Evolutionary conservation across 805 yeast genomes (phyloP).

Genomic region (Debaryomyces prosopidis): DNA sequence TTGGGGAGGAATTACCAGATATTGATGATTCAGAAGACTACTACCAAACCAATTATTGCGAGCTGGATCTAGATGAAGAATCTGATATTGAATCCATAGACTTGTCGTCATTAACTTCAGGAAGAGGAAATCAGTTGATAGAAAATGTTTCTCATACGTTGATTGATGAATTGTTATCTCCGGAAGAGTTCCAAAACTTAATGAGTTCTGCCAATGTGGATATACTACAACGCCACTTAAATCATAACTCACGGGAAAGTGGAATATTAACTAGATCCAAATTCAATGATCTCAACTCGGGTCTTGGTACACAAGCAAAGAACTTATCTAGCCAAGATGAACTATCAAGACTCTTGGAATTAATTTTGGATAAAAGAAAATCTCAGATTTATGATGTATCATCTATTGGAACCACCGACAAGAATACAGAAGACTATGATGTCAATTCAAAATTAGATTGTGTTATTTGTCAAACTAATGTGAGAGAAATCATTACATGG

Average conservation of each 20-base stretch:
- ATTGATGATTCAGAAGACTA: constrained; percentile 37
- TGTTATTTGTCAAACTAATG: constrained; percentile 77
- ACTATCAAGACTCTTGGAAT: constrained; percentile 9
- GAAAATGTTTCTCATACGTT: constrained; percentile 3
- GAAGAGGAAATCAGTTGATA: background rate
- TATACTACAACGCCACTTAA: constrained; percentile 30
- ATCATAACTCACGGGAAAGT: constrained; percentile 10
- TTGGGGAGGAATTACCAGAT: constrained; percentile 33
- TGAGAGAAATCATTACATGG: constrained; percentile 82
- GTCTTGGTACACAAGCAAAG: background rate
- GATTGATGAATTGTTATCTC: constrained; percentile 23
- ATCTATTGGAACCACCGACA: constrained; percentile 1
- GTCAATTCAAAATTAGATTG: constrained; percentile 49
- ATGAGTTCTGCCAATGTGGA: constrained; percentile 15
- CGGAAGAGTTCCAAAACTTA: constrained; percentile 26
- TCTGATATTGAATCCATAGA: constrained; percentile 11
- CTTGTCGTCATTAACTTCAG: background rate
- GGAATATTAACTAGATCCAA: constrained; percentile 36
- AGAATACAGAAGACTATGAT: constrained; percentile 21
- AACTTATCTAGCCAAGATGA: constrained; percentile 6
- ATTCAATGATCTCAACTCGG: constrained; percentile 11
- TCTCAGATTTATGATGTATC: background rate
- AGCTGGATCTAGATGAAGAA: constrained; percentile 19
- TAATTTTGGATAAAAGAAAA: constrained; percentile 10
- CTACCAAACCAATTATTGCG: constrained; percentile 21